phyloP scores from a whole-genome alignment of 2,329 filamentous ascomycete genomes.

The Phialophora macrospora region DNA sequence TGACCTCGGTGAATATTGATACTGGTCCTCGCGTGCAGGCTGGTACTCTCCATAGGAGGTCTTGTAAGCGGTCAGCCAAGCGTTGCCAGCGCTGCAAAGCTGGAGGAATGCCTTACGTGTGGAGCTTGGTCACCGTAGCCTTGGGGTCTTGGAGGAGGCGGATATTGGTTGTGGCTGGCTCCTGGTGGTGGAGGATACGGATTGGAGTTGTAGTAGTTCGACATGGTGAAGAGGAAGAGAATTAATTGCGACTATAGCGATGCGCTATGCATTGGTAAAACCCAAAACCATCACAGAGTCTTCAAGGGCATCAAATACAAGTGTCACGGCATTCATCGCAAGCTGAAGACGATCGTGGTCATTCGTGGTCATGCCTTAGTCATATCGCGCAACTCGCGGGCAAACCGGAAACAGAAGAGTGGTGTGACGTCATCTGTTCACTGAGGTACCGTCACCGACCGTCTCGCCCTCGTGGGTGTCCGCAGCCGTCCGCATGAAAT shows the following conservation, averaged over 20 bases:
- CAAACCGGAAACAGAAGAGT: not conserved
- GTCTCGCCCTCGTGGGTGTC: not conserved
- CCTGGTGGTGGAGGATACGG: slow-evolving; percentile 31
- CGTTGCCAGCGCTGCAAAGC: not conserved
- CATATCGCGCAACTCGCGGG: slow-evolving; percentile 19
- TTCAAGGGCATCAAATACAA: slow-evolving; percentile 7
- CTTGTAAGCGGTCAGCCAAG: slow-evolving; percentile 19
- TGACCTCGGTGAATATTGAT: slow-evolving; percentile 30
- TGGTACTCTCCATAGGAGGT: slow-evolving; percentile 29
- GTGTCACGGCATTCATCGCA: not conserved
- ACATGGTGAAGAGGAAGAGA: slow-evolving; percentile 17
- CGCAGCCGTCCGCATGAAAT: not conserved
- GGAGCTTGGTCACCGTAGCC: slow-evolving; percentile 22
- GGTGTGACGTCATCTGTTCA: slow-evolving; percentile 38
- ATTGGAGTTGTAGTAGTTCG: slow-evolving; percentile 30
- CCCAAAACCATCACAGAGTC: slow-evolving; percentile 1
- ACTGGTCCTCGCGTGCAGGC: slow-evolving; percentile 36
- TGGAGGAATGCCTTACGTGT: slow-evolving; percentile 21
- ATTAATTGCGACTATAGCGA: not conserved
- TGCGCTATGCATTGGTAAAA: not conserved
- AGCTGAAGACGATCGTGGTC: slow-evolving; percentile 3
- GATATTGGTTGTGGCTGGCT: slow-evolving; percentile 17
- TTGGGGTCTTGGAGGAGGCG: slow-evolving; percentile 26
- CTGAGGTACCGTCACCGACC: too few species aligned
- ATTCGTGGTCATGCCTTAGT: slow-evolving; percentile 18